A percentile compares a stretch with the other conserved stretches of the same genome.
phyloP scores from a whole-genome alignment of 345 rosid species.

The Eucalyptus caleyi region DNA sequence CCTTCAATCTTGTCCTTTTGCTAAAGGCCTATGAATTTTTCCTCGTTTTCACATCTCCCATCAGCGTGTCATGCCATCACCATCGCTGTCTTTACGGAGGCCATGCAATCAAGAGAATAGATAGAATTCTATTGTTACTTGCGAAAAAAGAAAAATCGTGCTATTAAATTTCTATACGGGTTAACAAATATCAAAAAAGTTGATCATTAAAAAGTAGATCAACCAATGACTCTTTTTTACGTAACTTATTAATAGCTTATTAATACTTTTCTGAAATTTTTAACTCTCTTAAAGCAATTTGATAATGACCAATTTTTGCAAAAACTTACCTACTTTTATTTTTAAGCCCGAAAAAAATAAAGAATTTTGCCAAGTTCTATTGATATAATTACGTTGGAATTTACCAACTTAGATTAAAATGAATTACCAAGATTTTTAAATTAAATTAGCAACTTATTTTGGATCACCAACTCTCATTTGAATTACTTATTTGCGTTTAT shows the following conservation, averaged over 20 bases:
- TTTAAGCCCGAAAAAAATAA: background rate
- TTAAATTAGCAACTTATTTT: background rate
- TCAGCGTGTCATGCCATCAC: background rate
- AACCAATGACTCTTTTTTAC: background rate
- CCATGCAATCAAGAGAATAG: background rate
- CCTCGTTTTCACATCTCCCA: background rate
- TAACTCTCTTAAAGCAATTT: background rate
- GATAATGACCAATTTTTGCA: background rate
- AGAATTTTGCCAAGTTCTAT: background rate
- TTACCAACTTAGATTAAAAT: background rate
- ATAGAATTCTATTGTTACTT: background rate
- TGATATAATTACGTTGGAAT: background rate
- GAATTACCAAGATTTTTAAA: background rate
- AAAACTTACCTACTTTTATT: background rate
- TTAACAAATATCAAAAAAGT: background rate
- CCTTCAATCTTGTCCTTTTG: background rate
- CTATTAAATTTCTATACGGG: background rate
- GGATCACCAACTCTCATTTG: background rate
- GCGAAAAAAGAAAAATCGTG: background rate
- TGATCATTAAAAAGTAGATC: background rate
- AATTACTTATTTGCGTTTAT: background rate
- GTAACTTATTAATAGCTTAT: background rate
- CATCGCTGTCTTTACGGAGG: background rate
- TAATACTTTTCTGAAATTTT: background rate
- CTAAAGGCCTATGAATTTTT: background rate